Base-by-base conservation (phyloP, 768 basidiomycete genomes). In the Naganishia vaughanmartiniae region DNA sequence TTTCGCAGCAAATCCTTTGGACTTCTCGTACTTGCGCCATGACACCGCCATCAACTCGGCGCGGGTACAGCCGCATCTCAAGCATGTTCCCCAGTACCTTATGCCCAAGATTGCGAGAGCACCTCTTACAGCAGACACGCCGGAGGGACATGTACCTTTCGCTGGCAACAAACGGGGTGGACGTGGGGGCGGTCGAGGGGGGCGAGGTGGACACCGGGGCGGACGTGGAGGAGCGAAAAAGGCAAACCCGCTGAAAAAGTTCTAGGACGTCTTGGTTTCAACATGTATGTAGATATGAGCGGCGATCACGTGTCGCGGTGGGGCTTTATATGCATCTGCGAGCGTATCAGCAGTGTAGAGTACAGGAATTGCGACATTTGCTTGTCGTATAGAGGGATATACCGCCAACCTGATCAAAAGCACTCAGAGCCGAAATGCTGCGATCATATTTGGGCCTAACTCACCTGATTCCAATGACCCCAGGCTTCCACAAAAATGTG, bases 1-100 rank as follows among this genome's bases (percentile, higher is more conserved):
- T 81, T 97, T 99, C 73, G 93, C 97, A 77, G 93, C 97, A 9
- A 93, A 98, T 78, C 95, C 95, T 0, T 84, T 91, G 10, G 94
- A 97, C 78, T 85, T 97, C 14, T 92, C 93, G 67, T 96, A 88
- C 78, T 84, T 97, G 54, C 87, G 92, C 1, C 96, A 98, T 81
- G 96, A 99, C 82, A 92, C 93, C 74, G 90, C 94, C 6, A 84
- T 97, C 5, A 92, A 95, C 76, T 93, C 94, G 0, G 89, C 89
- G 31, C 86, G 93, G 55, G 85, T 94, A 14, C 94, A 96, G 78
- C 83, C 92, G 0, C 94, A 98, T 79, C 91, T 98, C 88, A 97
- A 95, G 80, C 90, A 94, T 81, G 88, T 98, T 5, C 96, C 95
- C 0, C 89, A 88, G 67, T 99, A 99, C 78, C 84, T 98, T 31